These are phyloP conservation scores for Magnolia sinica DNA, from an alignment of 164 flowering plant genomes.

Conservation along the genomic window DNA sequence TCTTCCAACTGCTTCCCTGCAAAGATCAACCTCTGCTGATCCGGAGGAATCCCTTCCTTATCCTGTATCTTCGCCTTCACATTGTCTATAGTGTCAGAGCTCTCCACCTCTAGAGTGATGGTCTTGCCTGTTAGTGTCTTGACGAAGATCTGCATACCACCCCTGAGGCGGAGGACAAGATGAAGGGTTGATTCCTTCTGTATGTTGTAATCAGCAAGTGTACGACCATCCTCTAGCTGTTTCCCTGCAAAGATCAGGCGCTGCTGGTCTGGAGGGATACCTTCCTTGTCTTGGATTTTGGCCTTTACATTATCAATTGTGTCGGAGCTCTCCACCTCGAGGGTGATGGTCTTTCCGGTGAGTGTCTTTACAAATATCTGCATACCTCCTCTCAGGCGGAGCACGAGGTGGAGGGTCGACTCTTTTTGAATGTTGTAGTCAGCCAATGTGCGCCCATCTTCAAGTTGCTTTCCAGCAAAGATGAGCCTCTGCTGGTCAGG, in stretches of 20 bases:
- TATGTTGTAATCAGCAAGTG: constrained; percentile 4
- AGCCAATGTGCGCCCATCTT: constrained; percentile 1
- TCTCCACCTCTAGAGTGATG: neutral
- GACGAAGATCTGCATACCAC: neutral
- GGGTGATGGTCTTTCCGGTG: constrained; percentile 2
- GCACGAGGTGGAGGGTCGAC: constrained; percentile 1
- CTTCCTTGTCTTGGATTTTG: constrained; percentile 4
- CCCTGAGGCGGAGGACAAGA: constrained; percentile 7
- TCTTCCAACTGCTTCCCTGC: neutral
- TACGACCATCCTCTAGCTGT: constrained; percentile 5
- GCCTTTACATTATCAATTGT: constrained; percentile 2
- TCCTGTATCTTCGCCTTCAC: neutral
- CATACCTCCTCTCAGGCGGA: constrained; percentile 1
- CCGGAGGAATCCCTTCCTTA: neutral
- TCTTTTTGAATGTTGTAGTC: constrained; percentile 6
- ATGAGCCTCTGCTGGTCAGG: constrained; percentile 7
- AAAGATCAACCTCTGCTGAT: neutral
- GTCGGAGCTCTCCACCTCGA: constrained; percentile 4
- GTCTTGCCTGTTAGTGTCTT: neutral
- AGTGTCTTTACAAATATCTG: constrained; percentile 3
- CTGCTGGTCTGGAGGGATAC: constrained; percentile 6
- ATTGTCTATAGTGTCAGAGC: neutral
- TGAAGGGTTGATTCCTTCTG: constrained; percentile 8
- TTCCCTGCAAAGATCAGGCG: constrained; percentile 2
- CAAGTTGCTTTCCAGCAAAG: constrained; percentile 4